Conservation (phyloP, 305 asterid genomes). For the Caryopteris hybrid region DNA sequence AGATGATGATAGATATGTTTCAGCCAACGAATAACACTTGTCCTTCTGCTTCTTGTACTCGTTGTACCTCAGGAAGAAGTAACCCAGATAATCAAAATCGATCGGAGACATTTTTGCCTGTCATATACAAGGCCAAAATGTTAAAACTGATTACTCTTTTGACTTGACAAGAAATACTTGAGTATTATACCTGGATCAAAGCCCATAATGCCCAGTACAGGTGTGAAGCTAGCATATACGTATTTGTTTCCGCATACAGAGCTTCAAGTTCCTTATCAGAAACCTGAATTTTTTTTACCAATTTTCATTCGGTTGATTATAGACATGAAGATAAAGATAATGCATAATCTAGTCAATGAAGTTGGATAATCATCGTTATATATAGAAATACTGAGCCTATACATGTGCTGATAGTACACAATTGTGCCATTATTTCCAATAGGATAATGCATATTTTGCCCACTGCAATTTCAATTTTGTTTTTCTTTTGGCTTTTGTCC, state of each 20-base stretch:
- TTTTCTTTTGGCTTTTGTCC: too few species aligned
- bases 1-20: slow-evolving; percentile 29
- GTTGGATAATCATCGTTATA: neutral
- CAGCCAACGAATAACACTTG: slow-evolving; percentile 38
- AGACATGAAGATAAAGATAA: neutral
- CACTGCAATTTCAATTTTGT: too few species aligned
- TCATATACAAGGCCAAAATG: slow-evolving; percentile 6
- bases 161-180: neutral
- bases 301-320: neutral
- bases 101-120: slow-evolving; percentile 98
- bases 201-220: slow-evolving; percentile 94
- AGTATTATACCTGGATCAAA: slow-evolving; percentile 66
- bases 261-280: slow-evolving; percentile 57
- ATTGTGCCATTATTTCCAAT: too few species aligned
- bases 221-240: slow-evolving; percentile 82
- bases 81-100: slow-evolving; percentile 76
- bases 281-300: slow-evolving; percentile 41
- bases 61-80: slow-evolving; percentile 70
- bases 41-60: slow-evolving; percentile 78
- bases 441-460: too few species aligned
- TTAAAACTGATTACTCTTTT: slow-evolving; percentile 6
- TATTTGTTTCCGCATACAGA: slow-evolving; percentile 63
- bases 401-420: too few species aligned
- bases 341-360: neutral
- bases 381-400: neutral